phyloP scores from a whole-genome alignment of 2,329 filamentous ascomycete species.

The Anthostomella pinea region DNA sequence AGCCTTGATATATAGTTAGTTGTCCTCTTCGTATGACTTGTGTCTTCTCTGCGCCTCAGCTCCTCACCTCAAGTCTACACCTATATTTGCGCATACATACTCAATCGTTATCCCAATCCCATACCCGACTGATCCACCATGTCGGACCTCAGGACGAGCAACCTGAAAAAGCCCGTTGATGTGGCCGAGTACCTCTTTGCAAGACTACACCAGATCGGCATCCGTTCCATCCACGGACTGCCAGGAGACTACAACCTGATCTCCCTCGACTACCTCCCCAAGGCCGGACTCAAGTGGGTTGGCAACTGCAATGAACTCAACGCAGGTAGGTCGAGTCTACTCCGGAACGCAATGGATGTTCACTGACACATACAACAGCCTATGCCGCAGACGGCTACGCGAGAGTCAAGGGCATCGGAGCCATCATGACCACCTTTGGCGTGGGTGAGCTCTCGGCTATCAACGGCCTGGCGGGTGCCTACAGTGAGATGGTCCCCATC shows the following conservation, averaged over 20 bases:
- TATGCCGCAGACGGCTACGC: slow-evolving; percentile 82
- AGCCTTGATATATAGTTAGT: too few species aligned
- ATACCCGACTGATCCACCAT: slow-evolving; percentile 8
- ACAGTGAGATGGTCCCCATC: slow-evolving; percentile 68
- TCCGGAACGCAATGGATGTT: too few species aligned
- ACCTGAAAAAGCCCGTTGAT: slow-evolving; percentile 50
- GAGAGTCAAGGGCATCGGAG: slow-evolving; percentile 66
- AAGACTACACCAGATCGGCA: slow-evolving; percentile 60
- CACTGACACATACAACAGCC: too few species aligned
- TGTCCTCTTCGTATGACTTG: too few species aligned
- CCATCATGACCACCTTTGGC: slow-evolving; percentile 72
- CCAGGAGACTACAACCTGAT: slow-evolving; percentile 72
- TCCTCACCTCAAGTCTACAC: too few species aligned
- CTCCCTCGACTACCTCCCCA: slow-evolving; percentile 63
- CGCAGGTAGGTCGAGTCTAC: slow-evolving; percentile 51
- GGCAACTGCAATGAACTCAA: slow-evolving; percentile 72
- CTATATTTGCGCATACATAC: neutral
- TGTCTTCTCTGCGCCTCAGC: too few species aligned
- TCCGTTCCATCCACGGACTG: slow-evolving; percentile 65
- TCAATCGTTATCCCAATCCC: neutral
- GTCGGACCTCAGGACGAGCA: slow-evolving; percentile 38
- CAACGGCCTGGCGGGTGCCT: slow-evolving; percentile 72
- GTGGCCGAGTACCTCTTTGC: slow-evolving; percentile 68
- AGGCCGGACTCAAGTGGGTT: slow-evolving; percentile 60
- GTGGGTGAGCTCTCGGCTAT: slow-evolving; percentile 72